A percentile compares a stretch with the other conserved stretches of the same genome.
These are phyloP conservation scores for Trichosporon sp. DNA, from an alignment of 1,284 basidiomycete genomes.

Conservation along the genomic window DNA sequence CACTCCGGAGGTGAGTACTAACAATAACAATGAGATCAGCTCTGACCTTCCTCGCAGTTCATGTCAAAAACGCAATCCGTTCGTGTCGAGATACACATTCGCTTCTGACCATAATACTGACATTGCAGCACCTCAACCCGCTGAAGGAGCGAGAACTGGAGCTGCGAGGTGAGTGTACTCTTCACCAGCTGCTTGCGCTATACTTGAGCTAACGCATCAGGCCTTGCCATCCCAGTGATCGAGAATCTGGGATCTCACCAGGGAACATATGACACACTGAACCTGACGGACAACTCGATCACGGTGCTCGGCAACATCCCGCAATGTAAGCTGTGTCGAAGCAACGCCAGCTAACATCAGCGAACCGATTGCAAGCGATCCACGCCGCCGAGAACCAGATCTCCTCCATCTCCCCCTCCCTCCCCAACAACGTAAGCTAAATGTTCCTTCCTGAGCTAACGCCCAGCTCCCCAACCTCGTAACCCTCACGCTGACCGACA, in stretches of 20 bases:
- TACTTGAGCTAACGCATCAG: constrained; percentile 49
- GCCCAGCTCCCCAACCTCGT: constrained; percentile 47
- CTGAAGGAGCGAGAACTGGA: constrained; percentile 93
- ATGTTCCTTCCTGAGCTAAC: neutral
- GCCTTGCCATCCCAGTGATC: constrained; percentile 94
- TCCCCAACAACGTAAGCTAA: constrained; percentile 40
- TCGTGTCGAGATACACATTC: constrained; percentile 17
- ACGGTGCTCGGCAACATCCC: constrained; percentile 86
- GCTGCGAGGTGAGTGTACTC: constrained; percentile 67
- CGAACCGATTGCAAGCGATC: constrained; percentile 75
- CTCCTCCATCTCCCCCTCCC: constrained; percentile 61
- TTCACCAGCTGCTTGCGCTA: neutral
- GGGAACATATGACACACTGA: constrained; percentile 63
- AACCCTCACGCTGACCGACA: constrained; percentile 46
- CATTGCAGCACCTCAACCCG: constrained; percentile 63
- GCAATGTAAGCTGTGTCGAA: constrained; percentile 48
- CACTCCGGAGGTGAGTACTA: constrained; percentile 45
- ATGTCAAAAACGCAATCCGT: constrained; percentile 45
- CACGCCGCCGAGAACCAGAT: constrained; percentile 97
- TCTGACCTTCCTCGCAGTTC: constrained; percentile 26
- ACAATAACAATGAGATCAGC: neutral
- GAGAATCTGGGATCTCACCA: constrained; percentile 97
- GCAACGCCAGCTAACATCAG: constrained; percentile 51
- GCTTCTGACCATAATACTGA: constrained; percentile 11
- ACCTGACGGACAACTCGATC: constrained; percentile 96